A percentile compares a stretch with the other conserved stretches of the same genome.
Conservation (phyloP, 495 filamentous ascomycete species). For the Massariosphaeria phaeospora region DNA sequence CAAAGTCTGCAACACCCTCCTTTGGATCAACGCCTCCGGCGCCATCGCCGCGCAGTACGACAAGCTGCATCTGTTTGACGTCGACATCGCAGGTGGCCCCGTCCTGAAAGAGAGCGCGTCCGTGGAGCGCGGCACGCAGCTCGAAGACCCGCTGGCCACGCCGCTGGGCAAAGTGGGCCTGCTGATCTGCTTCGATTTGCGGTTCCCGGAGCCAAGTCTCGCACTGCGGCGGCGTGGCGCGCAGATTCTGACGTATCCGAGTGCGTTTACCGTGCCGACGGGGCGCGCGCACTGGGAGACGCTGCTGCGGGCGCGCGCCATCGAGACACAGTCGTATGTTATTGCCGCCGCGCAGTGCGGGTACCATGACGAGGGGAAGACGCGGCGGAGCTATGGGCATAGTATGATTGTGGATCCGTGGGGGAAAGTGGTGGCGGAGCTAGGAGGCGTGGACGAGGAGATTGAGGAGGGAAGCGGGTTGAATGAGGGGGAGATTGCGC, state of each 20-base stretch:
- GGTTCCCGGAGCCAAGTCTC: constrained; percentile 75
- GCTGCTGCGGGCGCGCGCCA: constrained; percentile 72
- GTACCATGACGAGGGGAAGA: constrained; percentile 61
- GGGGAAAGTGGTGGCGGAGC: constrained; percentile 67
- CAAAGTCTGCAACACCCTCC: constrained; percentile 58
- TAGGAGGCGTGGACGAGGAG: constrained; percentile 47
- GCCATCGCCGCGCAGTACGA: constrained; percentile 61
- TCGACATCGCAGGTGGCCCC: constrained; percentile 60
- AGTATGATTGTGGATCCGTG: constrained; percentile 85
- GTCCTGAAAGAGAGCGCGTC: constrained; percentile 59
- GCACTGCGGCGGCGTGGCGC: constrained; percentile 62
- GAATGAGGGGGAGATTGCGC: constrained; percentile 48
- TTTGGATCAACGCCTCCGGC: constrained; percentile 66
- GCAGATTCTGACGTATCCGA: constrained; percentile 79
- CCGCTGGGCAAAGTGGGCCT: constrained; percentile 68
- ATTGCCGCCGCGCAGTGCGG: constrained; percentile 84
- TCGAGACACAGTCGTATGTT: constrained; percentile 85
- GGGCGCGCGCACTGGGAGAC: constrained; percentile 81
- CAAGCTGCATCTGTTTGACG: constrained; percentile 76
- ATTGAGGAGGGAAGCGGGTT: constrained; percentile 24
- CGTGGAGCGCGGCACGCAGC: constrained; percentile 56
- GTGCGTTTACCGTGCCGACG: constrained; percentile 85
- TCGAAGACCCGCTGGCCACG: constrained; percentile 66
- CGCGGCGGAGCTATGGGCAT: constrained; percentile 78
- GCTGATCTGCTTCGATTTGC: constrained; percentile 84